phyloP scores from a whole-genome alignment of 2,329 filamentous ascomycete species.

The Fusarium xylarioides region DNA sequence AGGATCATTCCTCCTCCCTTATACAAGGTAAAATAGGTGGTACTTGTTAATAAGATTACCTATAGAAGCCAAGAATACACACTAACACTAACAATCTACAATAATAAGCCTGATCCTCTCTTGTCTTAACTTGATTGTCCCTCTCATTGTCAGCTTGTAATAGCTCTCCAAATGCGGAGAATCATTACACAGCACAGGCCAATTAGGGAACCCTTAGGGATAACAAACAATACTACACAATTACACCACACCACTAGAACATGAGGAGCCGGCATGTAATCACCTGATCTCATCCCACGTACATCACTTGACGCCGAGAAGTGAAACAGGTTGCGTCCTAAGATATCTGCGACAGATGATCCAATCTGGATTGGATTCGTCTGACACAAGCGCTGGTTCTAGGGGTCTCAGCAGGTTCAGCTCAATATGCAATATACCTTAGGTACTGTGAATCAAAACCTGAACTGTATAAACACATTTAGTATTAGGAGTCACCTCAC shows the following conservation, averaged over 20 bases:
- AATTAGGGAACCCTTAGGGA: slow-evolving; percentile 12
- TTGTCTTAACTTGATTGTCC: not conserved
- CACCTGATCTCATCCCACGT: slow-evolving; percentile 29
- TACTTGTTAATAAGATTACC: not conserved
- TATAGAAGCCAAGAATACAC: not conserved
- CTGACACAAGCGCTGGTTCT: slow-evolving; percentile 4
- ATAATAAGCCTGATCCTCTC: not conserved
- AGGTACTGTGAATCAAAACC: slow-evolving; percentile 4
- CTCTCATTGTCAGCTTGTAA: slow-evolving; percentile 10
- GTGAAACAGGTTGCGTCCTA: slow-evolving; percentile 37
- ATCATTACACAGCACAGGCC: slow-evolving; percentile 16
- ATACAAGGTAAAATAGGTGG: not conserved
- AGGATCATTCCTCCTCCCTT: not conserved
- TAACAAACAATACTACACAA: slow-evolving; percentile 14
- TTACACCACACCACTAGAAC: slow-evolving; percentile 10
- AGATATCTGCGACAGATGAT: slow-evolving; percentile 16
- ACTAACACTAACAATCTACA: not conserved
- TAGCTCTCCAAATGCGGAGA: slow-evolving; percentile 22
- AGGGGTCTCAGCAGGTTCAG: not conserved
- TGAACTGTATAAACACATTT: not conserved
- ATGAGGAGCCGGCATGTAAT: slow-evolving; percentile 16
- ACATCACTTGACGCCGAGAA: slow-evolving; percentile 32
- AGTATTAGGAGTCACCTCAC: not conserved
- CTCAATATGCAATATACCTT: not conserved
- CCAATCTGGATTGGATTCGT: slow-evolving; percentile 10